Evolutionary conservation across 768 basidiomycete genomes (phyloP).

Genomic region (Leccinum longicurvipes): DNA sequence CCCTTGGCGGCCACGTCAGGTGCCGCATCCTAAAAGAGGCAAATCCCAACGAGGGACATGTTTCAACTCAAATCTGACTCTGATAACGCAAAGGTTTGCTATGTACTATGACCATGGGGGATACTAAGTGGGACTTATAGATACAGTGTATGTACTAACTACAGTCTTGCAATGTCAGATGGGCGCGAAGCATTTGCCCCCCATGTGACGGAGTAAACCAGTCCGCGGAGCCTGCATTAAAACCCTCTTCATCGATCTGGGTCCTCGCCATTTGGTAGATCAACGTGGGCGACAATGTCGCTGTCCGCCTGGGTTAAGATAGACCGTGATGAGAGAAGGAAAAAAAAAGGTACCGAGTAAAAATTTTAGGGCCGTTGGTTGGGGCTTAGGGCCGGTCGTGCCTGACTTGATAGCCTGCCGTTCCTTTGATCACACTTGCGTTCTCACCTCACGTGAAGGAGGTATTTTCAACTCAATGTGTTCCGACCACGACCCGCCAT

Average conservation of each 20-base stretch:
- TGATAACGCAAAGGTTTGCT: too few species aligned
- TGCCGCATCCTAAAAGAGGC: too few species aligned
- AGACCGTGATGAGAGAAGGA: slow-evolving; percentile 52
- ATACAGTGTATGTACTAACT: background rate
- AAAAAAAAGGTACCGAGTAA: background rate
- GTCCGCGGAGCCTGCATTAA: slow-evolving; percentile 58
- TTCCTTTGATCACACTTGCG: background rate
- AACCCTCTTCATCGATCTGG: slow-evolving; percentile 60
- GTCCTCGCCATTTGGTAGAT: slow-evolving; percentile 76
- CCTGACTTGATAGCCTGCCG: background rate
- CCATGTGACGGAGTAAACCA: slow-evolving; percentile 8
- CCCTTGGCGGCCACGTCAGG: background rate
- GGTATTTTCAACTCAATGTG: background rate
- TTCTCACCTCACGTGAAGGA: slow-evolving; percentile 4
- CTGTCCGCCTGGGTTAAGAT: slow-evolving; percentile 68
- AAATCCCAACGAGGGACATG: background rate
- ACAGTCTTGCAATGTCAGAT: slow-evolving; percentile 37
- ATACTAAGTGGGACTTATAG: background rate
- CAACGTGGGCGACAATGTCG: slow-evolving; percentile 37
- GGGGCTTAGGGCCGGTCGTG: slow-evolving; percentile 29
- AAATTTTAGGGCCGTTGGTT: background rate
- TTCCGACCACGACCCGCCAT: background rate
- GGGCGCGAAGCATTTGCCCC: slow-evolving; percentile 45
- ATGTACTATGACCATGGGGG: too few species aligned
- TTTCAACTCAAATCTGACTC: background rate